A percentile compares a stretch with the other conserved stretches of the same genome.
Evolutionary conservation across 1,284 basidiomycete species (phyloP).

Genomic region (Entoloma clypeatum): DNA sequence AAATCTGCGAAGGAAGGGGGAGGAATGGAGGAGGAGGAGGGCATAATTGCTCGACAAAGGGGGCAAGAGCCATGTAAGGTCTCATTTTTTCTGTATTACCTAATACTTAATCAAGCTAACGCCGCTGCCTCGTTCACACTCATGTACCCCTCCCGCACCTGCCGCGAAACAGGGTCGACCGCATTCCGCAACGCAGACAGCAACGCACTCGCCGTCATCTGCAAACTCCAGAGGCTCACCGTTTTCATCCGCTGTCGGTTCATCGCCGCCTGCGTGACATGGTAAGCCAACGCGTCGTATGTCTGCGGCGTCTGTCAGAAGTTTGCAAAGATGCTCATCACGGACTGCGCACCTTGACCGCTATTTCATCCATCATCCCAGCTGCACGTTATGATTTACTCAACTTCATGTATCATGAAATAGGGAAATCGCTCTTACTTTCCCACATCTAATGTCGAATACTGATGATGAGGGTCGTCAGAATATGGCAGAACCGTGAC

Average conservation of each 20-base stretch:
- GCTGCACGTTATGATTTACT: slow-evolving; percentile 36
- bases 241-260: slow-evolving; percentile 78
- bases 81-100: background rate
- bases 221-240: slow-evolving; percentile 66
- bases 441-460: slow-evolving; percentile 92
- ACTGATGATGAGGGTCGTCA: slow-evolving; percentile 23
- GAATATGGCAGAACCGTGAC: slow-evolving; percentile 27
- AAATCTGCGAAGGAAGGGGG: slow-evolving; percentile 34
- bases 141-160: slow-evolving; percentile 39
- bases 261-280: slow-evolving; percentile 85
- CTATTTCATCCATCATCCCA: slow-evolving; percentile 79
- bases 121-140: slow-evolving; percentile 23
- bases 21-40: slow-evolving; percentile 5
- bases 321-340: background rate
- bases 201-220: slow-evolving; percentile 46
- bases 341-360: slow-evolving; percentile 57
- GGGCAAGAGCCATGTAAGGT: background rate
- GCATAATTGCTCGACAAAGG: background rate
- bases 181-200: slow-evolving; percentile 41
- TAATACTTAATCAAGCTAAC: slow-evolving; percentile 8
- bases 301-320: slow-evolving; percentile 40
- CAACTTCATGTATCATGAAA: too few species aligned
- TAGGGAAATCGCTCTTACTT: slow-evolving; percentile 45
- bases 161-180: slow-evolving; percentile 41
- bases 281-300: slow-evolving; percentile 88